Evolutionary conservation across 2,329 filamentous ascomycete genomes (phyloP).

Genomic region (Aspergillus sp.): DNA sequence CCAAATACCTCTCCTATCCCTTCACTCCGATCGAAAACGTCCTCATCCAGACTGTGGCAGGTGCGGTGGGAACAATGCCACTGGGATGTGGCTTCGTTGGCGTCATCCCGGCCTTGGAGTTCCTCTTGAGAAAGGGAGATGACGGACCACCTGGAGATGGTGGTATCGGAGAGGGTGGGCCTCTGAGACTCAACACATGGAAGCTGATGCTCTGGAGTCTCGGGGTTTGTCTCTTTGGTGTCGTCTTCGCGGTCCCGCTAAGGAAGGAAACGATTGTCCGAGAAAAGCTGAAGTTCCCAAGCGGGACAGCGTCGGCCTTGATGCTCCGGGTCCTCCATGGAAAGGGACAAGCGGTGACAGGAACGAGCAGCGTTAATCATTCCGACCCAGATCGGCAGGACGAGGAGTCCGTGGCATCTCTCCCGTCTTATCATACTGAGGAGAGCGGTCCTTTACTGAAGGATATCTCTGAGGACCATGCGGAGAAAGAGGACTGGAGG

Average conservation of each 20-base stretch:
- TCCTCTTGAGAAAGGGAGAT: conserved; percentile 67
- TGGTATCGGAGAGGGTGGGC: conserved; percentile 63
- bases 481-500: conserved; percentile 48
- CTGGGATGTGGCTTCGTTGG: conserved; percentile 92
- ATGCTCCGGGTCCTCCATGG: conserved; percentile 88
- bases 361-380: conserved; percentile 14
- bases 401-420: conserved; percentile 20
- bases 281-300: conserved; percentile 88
- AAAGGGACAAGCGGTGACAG: conserved; percentile 33
- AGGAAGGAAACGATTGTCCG: conserved; percentile 84
- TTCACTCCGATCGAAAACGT: conserved; percentile 97
- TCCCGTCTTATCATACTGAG: conserved; percentile 25
- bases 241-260: conserved; percentile 88
- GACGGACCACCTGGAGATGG: conserved; percentile 68
- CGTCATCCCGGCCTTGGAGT: conserved; percentile 87
- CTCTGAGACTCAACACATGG: conserved; percentile 60
- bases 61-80: conserved; percentile 93
- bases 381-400: conserved; percentile 9
- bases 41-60: conserved; percentile 88
- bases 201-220: conserved; percentile 84
- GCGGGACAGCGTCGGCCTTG: conserved; percentile 87
- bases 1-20: conserved; percentile 62
- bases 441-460: conserved; percentile 44
- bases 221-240: conserved; percentile 91
- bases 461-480: conserved; percentile 18